Evolutionary conservation across 1,139 yeast genomes (phyloP).

Genomic region (Lodderomyces parapsilosis): DNA sequence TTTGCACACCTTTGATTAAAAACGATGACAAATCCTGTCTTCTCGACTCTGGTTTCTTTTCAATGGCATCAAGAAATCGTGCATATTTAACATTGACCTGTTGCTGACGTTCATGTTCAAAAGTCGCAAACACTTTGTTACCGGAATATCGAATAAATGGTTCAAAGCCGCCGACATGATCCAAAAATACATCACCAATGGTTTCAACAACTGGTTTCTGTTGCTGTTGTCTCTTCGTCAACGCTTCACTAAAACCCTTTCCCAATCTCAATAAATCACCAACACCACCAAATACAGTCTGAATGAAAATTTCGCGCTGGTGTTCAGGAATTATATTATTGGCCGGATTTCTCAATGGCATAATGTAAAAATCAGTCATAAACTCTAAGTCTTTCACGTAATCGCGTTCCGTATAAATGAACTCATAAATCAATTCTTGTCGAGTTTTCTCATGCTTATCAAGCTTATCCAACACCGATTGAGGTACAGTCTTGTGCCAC

Average conservation of each 20-base stretch:
- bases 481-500: slow-evolving; percentile 93
- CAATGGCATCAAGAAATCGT: slow-evolving; percentile 88
- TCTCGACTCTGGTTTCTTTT: slow-evolving; percentile 82
- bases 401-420: slow-evolving; percentile 90
- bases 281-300: slow-evolving; percentile 89
- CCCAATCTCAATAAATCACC: slow-evolving; percentile 85
- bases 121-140: slow-evolving; percentile 93
- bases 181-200: slow-evolving; percentile 84
- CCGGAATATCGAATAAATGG: slow-evolving; percentile 94
- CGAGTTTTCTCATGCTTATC: slow-evolving; percentile 87
- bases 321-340: slow-evolving; percentile 84
- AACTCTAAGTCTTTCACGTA: slow-evolving; percentile 94
- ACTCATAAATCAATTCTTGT: slow-evolving; percentile 93
- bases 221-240: slow-evolving; percentile 83
- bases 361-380: slow-evolving; percentile 89
- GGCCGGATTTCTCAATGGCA: slow-evolving; percentile 73
- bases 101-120: slow-evolving; percentile 93
- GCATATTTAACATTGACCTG: slow-evolving; percentile 88
- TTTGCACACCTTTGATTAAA: slow-evolving; percentile 90
- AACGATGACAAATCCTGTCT: slow-evolving; percentile 92
- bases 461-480: slow-evolving; percentile 71
- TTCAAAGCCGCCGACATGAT: slow-evolving; percentile 81
- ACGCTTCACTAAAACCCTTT: slow-evolving; percentile 80
- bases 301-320: slow-evolving; percentile 85
- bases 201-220: slow-evolving; percentile 79